Conservation (phyloP, 441 rosid genomes). For the Pelargonium citronellum region DNA sequence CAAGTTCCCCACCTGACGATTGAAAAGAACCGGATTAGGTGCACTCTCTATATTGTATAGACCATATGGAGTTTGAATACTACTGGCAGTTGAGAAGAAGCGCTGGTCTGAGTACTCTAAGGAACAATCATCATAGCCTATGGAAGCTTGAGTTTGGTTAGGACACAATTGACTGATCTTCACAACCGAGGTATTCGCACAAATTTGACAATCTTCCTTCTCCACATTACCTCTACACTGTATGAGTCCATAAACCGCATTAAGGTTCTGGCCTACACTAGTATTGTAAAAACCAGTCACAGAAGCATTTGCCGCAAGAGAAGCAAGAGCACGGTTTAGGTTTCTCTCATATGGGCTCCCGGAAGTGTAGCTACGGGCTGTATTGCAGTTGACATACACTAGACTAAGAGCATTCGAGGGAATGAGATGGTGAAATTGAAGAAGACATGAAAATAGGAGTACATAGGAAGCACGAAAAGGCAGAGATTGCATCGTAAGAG, state of each 20-base stretch:
- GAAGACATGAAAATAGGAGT: slow-evolving; percentile 10
- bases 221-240: slow-evolving; percentile 25
- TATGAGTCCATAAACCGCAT: slow-evolving; percentile 24
- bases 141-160: slow-evolving; percentile 22
- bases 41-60: background rate
- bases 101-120: slow-evolving; percentile 21
- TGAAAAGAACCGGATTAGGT: slow-evolving; percentile 10
- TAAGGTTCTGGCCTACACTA: slow-evolving; percentile 10
- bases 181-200: slow-evolving; percentile 11
- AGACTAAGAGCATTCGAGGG: background rate
- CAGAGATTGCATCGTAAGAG: slow-evolving; percentile 12
- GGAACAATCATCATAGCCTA: slow-evolving; percentile 18
- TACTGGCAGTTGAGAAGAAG: slow-evolving; percentile 18
- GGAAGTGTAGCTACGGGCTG: slow-evolving; percentile 19
- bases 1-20: slow-evolving; percentile 17
- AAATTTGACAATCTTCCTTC: slow-evolving; percentile 22
- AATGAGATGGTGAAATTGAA: slow-evolving; percentile 2
- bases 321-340: slow-evolving; percentile 20
- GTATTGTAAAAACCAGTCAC: slow-evolving; percentile 14
- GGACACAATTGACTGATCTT: slow-evolving; percentile 23
- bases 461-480: background rate
- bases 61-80: background rate
- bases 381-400: slow-evolving; percentile 12
- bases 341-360: slow-evolving; percentile 19
- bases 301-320: slow-evolving; percentile 28